Evolutionary conservation across 148 eudicot genomes (phyloP).

Genomic region (Polygonum maritimum): DNA sequence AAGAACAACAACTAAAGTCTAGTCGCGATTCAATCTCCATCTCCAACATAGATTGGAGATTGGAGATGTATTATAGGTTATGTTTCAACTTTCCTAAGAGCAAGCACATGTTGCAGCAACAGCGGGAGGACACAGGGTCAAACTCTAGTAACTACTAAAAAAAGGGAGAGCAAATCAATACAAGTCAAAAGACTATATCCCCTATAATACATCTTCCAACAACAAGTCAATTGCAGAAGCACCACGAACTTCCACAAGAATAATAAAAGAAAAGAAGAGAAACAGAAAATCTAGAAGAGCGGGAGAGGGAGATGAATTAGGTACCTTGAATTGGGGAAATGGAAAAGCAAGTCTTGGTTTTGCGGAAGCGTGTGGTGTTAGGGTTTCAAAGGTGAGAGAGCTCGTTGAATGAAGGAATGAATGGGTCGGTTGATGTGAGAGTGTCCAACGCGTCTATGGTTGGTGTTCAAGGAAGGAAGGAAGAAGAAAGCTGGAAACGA

Average conservation of each 20-base stretch:
- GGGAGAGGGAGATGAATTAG: background rate
- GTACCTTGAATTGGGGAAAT: background rate
- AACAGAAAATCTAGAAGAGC: background rate
- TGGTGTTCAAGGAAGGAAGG: background rate
- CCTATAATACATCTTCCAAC: background rate
- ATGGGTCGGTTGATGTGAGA: background rate
- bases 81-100: background rate
- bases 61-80: no score
- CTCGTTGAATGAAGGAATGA: no score
- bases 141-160: background rate
- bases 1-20: background rate
- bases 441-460: background rate
- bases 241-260: background rate
- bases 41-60: background rate
- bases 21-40: background rate
- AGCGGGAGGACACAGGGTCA: background rate
- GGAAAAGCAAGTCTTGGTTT: background rate
- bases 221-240: background rate
- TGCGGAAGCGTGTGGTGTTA: background rate
- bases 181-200: background rate
- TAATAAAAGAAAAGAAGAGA: background rate
- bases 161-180: background rate
- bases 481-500: background rate
- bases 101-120: background rate
- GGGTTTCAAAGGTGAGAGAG: background rate